Conservation (phyloP, 2,329 filamentous ascomycete genomes). For the Xylariaceae sp. region DNA sequence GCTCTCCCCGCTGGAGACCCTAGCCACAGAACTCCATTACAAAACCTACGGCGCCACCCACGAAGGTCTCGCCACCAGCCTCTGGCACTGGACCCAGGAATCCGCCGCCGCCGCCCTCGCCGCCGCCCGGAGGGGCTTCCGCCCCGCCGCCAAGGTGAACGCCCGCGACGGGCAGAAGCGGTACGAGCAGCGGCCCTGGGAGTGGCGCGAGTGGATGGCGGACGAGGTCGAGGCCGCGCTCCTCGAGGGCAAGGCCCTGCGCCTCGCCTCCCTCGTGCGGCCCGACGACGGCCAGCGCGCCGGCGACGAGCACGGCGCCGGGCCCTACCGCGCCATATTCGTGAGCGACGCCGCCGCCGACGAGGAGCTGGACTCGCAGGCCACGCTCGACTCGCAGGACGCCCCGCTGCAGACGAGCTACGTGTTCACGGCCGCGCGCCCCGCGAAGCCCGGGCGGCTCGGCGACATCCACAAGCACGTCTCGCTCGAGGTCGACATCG, state of each 20-base stretch:
- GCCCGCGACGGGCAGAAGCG: constrained; percentile 1
- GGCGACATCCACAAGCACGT: constrained; percentile 20
- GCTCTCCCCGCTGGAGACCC: constrained; percentile 13
- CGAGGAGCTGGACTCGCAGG: constrained; percentile 1
- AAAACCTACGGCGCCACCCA: constrained; percentile 14
- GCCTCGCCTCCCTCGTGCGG: constrained; percentile 17
- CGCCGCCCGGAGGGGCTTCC: background rate
- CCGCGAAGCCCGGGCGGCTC: constrained; percentile 1
- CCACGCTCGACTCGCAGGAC: background rate
- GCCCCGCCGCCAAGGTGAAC: constrained; percentile 1
- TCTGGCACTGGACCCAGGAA: constrained; percentile 10
- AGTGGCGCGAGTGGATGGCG: constrained; percentile 22
- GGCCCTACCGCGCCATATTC: constrained; percentile 20
- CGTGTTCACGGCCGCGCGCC: constrained; percentile 19
- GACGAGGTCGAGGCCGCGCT: constrained; percentile 19
- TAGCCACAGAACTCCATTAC: constrained; percentile 22
- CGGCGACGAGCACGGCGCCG: constrained; percentile 6
- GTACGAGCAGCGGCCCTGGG: constrained; percentile 8
- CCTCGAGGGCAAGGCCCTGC: constrained; percentile 20
- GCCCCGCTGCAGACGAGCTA: constrained; percentile 8
- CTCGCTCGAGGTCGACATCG: constrained; percentile 23
- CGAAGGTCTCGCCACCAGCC: constrained; percentile 14
- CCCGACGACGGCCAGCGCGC: background rate
- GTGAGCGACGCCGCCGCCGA: constrained; percentile 11
- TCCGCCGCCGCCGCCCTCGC: background rate